These are phyloP conservation scores for Gentiana macrophylla DNA, from an alignment of 257 asterid genomes.

Conservation along the genomic window DNA sequence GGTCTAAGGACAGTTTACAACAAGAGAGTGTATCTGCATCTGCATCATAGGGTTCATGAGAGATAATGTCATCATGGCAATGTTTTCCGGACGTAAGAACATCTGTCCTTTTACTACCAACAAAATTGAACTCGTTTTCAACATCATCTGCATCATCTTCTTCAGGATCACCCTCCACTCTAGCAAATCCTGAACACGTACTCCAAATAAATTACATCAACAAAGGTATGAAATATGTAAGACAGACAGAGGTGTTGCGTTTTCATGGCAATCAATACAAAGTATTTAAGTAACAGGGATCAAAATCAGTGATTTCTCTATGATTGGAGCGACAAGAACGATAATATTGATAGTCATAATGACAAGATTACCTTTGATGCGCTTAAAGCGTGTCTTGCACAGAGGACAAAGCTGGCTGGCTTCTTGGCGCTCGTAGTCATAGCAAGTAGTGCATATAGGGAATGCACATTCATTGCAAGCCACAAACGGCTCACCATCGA, in stretches of 20 bases:
- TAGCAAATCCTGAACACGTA: constrained; percentile 17
- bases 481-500: constrained; percentile 22
- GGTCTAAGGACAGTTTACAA: neutral
- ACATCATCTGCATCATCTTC: constrained; percentile 26
- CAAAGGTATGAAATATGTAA: no score
- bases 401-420: constrained; percentile 30
- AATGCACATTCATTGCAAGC: constrained; percentile 33
- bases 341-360: neutral
- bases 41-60: neutral
- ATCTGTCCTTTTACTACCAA: neutral
- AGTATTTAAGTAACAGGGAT: neutral
- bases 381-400: constrained; percentile 27
- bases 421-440: constrained; percentile 28
- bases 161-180: constrained; percentile 28
- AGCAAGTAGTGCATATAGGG: constrained; percentile 30
- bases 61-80: neutral
- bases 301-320: neutral
- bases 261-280: neutral
- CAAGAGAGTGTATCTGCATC: constrained; percentile 1
- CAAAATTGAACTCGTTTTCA: constrained; percentile 21
- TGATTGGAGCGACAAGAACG: neutral
- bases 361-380: constrained; percentile 20
- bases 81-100: neutral
- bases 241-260: no score
- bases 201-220: neutral